Evolutionary conservation across 352 stramenopile species (phyloP).

Genomic region (Phytopythium mirpurense): DNA sequence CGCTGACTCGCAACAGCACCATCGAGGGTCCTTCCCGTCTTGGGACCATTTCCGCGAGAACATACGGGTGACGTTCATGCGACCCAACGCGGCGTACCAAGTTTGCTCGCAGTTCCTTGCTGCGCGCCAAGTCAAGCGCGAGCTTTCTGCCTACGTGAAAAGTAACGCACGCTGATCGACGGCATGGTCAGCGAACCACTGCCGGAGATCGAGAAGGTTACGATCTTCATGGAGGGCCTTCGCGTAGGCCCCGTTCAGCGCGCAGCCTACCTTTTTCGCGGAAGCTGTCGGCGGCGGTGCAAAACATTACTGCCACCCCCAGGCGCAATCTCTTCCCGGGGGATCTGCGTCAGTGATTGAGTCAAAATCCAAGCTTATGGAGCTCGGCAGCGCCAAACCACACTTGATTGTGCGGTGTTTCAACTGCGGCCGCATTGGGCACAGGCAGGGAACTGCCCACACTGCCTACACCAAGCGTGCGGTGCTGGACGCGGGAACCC

Average conservation of each 20-base stretch:
- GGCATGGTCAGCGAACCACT: constrained; percentile 5
- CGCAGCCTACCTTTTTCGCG: neutral
- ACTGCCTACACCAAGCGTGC: no score
- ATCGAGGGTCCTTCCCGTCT: no score
- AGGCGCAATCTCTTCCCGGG: no score
- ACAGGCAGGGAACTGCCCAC: no score
- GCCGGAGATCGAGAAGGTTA: constrained; percentile 3
- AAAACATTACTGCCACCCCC: neutral
- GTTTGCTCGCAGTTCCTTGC: constrained; percentile 7
- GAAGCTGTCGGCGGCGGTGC: constrained; percentile 5
- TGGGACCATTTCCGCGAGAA: no score
- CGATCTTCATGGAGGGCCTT: constrained; percentile 11
- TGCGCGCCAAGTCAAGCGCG: constrained; percentile 1
- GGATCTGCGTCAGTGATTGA: neutral
- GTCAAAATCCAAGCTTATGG: neutral
- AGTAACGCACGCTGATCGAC: constrained; percentile 6
- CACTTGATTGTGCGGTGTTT: no score
- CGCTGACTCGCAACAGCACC: no score
- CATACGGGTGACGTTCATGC: constrained; percentile 5
- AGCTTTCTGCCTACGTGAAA: constrained; percentile 7
- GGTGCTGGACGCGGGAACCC: no score
- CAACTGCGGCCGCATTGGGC: no score
- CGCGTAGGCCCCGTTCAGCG: neutral
- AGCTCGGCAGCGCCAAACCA: no score
- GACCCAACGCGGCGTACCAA: constrained; percentile 7